Evolutionary conservation across 345 rosid species (phyloP), one percentile per base, ranked within the genome.

Genomic region (Populus tremula): DNA sequence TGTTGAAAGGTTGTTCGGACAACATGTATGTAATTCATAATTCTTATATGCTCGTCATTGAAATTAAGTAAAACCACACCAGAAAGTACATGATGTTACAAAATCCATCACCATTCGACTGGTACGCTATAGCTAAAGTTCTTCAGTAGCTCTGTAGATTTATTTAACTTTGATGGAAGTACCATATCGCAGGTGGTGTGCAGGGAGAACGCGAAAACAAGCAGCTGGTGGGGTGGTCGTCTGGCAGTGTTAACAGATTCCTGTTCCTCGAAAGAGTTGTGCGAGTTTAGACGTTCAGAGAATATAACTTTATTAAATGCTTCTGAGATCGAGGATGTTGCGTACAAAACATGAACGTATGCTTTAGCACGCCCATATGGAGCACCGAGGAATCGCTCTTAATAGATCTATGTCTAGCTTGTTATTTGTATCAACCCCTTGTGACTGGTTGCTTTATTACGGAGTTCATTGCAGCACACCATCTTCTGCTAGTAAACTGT

Each of bases 191-290:
- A 96, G 4, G 33, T 31, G 98, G 97, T 94, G 94, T 76, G 97
- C 90, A 53, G 97, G 97, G 71, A 89, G 90, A 87, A 97, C 94
- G 76, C 84, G 93, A 67, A 96, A 94, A 84, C 83, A 94, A 74
- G 98, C 97, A 56, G 99, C 97, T 77, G 99, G 76, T 98, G 99
- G 39, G 97, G 99, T 81, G 97, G 99, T 64, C 99, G 94, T 77
- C 92, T 98, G 31, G 99, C 96, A 82, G 97, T 94, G 59, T 31
- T 31, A 29, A 2, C 31, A 29, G 31, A 29, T 82, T 96, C 99
- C 54, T 96, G 92, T 78, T 96, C 97, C 68, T 87, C 92, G 80
- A 96, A 94, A 82, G 97, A 94, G 83, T 82, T 94, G 69, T 96
- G 99, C 9, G 98, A 65, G 33, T 2, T 31, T 31, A 31, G 33